phyloP scores from a whole-genome alignment of 257 asterid species.

The Jasminum sambac region DNA sequence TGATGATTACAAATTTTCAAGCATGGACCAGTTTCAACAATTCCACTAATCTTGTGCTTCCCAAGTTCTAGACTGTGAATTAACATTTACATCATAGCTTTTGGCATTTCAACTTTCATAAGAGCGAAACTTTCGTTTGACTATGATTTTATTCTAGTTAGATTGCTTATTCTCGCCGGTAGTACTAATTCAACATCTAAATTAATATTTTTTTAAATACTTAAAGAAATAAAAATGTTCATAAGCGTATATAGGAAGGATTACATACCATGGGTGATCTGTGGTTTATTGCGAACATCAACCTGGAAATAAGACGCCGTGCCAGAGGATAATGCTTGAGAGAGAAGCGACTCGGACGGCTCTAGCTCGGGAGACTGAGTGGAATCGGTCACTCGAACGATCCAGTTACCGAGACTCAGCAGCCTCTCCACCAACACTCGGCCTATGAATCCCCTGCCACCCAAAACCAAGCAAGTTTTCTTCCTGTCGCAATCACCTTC shows the following conservation, averaged over 20 bases:
- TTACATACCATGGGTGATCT: slow-evolving; percentile 53
- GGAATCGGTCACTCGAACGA: slow-evolving; percentile 76
- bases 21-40: too few relatives aligned
- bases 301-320: slow-evolving; percentile 68
- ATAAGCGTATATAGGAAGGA: neutral
- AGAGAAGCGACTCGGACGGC: slow-evolving; percentile 51
- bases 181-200: too few relatives aligned
- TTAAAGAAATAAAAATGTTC: too few relatives aligned
- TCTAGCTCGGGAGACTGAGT: slow-evolving; percentile 45
- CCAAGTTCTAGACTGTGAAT: too few relatives aligned
- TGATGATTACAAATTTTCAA: too few relatives aligned
- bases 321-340: slow-evolving; percentile 63
- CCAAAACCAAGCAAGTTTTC: slow-evolving; percentile 71
- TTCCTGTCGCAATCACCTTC: slow-evolving; percentile 28
- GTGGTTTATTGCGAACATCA: slow-evolving; percentile 57
- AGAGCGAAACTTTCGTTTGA: too few relatives aligned
- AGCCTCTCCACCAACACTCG: slow-evolving; percentile 75
- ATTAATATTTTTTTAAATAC: too few relatives aligned
- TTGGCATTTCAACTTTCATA: too few relatives aligned
- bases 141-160: too few relatives aligned
- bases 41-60: too few relatives aligned
- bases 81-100: too few relatives aligned
- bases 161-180: too few relatives aligned
- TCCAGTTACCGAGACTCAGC: slow-evolving; percentile 69
- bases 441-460: slow-evolving; percentile 83